Evolutionary conservation across 345 rosid genomes (phyloP).

Genomic region (Nephelium lappaceum): DNA sequence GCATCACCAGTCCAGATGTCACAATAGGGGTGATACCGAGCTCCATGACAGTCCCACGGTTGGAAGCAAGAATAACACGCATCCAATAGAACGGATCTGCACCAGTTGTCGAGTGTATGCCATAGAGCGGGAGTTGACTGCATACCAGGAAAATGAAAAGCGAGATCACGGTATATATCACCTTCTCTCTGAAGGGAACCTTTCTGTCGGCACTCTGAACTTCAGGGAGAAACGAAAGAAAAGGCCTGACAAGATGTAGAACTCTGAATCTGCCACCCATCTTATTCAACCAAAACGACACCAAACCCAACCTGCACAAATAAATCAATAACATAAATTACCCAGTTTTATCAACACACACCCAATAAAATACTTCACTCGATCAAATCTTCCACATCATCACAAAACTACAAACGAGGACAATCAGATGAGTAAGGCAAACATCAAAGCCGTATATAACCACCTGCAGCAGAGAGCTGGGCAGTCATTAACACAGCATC

Average conservation of each 20-base stretch:
- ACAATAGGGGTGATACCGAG: conserved; percentile 84
- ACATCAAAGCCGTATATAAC: neutral
- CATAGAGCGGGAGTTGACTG: conserved; percentile 79
- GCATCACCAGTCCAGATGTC: conserved; percentile 80
- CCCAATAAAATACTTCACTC: neutral
- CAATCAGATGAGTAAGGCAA: conserved; percentile 1
- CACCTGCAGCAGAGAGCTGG: conserved; percentile 3
- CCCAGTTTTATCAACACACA: neutral
- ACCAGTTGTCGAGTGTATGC: conserved; percentile 71
- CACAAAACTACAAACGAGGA: neutral
- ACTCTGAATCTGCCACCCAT: conserved; percentile 83
- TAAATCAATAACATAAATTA: neutral
- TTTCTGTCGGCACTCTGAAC: conserved; percentile 78
- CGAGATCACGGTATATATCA: conserved; percentile 72
- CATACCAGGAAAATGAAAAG: conserved; percentile 78
- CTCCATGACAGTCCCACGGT: conserved; percentile 85
- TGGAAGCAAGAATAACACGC: conserved; percentile 80
- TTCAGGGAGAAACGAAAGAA: conserved; percentile 69
- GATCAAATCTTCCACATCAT: neutral
- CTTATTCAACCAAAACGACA: conserved; percentile 5
- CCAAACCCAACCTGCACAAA: conserved; percentile 17
- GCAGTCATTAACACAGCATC: neutral
- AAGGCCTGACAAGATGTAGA: conserved; percentile 75
- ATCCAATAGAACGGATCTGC: conserved; percentile 84
- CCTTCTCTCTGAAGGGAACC: conserved; percentile 76